Evolutionary conservation across 2,329 filamentous ascomycete species (phyloP), one percentile per base, ranked within the genome.

Genomic region (Rhynchosporium graminicola): DNA sequence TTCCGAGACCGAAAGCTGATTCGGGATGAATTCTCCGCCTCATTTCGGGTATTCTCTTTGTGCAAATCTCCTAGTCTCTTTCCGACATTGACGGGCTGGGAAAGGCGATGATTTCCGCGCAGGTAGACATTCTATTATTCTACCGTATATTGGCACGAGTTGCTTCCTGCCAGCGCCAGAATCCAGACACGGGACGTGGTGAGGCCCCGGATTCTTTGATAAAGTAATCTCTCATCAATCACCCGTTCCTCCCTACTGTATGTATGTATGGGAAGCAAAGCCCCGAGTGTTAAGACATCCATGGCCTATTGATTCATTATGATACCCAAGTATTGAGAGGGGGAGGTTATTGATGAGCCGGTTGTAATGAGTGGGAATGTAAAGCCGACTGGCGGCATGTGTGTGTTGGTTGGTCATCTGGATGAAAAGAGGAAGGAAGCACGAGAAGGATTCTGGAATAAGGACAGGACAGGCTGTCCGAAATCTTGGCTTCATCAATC

Each of bases 161-260:
- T 7, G 8, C 15, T 33, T 26, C 42, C 12, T 43, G 42, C 12
- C 2, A 6, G 42, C 13, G 20, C 33, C 15, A 29, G 50, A 48
- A 31, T 28, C 47, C 47, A 50, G 47, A 50, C 29, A 29, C 47
- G 47, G 47, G 47, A 33, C 47, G 15, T 33, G 36, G 47, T 31
- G 36, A 54, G 51, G 42, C 31, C 51, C 33, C 51, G 13, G 51
- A 50, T 54, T 54, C 3, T 59, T 52, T 52, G 57, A 59, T 51
- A 20, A 59, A 40, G 58, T 43, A 60, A 60, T 60, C 58, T 60
- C 58, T 60, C 46, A 60, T 60, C 58, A 47, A 54, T 54, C 36
- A 15, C 26, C 29, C 56, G 28, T 59, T 43, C 12, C 42, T 43
- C 42, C 36, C 15, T 13, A 7, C 50, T 50, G 31, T 50, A 43